These are phyloP conservation scores for Calamus simplicifolius DNA, from an alignment of 176 grass and related monocot genomes.

Conservation along the genomic window DNA sequence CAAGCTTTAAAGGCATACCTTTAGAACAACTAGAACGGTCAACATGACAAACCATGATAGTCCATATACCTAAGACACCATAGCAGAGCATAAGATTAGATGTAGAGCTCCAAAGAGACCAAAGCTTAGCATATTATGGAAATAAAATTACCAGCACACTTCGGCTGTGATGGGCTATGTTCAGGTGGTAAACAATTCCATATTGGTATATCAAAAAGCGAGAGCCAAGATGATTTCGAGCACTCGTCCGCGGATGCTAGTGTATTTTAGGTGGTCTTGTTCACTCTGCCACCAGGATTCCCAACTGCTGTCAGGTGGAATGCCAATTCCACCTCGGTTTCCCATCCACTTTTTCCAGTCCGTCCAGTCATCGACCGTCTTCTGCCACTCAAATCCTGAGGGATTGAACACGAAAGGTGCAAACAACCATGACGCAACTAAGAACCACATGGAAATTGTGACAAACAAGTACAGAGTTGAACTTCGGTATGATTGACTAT, in stretches of 20 bases:
- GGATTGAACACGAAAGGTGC: constrained; percentile 88
- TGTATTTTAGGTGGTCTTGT: constrained; percentile 66
- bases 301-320: constrained; percentile 63
- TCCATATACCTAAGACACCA: constrained; percentile 61
- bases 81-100: constrained; percentile 12
- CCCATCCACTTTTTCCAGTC: constrained; percentile 92
- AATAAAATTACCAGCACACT: constrained; percentile 65
- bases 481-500: constrained; percentile 68
- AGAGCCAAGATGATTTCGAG: constrained; percentile 75
- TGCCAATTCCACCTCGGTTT: constrained; percentile 72
- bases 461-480: constrained; percentile 75
- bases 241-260: constrained; percentile 53
- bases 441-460: constrained; percentile 80
- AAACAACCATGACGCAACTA: constrained; percentile 87
- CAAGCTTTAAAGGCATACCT: constrained; percentile 33
- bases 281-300: constrained; percentile 90
- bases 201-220: constrained; percentile 98
- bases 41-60: constrained; percentile 96
- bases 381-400: constrained; percentile 90
- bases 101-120: constrained; percentile 9
- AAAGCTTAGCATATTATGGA: constrained; percentile 5
- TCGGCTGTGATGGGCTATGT: constrained; percentile 50
- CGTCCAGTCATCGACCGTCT: constrained; percentile 86
- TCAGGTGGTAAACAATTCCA: constrained; percentile 92
- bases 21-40: constrained; percentile 68